Evolutionary conservation across 306 rosid species (phyloP).

Genomic region (Malus sylvestris): DNA sequence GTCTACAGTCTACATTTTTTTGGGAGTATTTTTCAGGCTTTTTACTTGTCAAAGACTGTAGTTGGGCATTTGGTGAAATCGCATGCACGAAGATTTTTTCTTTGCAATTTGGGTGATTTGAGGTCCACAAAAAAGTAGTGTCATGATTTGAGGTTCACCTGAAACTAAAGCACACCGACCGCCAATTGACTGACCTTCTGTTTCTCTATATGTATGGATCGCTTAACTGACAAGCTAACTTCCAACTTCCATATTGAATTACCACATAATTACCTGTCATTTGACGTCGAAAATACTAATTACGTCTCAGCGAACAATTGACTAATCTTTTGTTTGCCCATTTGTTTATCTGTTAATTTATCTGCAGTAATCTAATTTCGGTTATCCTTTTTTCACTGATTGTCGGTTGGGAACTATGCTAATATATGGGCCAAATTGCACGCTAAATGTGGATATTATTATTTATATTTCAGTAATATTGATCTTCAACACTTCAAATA

Average conservation of each 20-base stretch:
- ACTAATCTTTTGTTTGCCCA: neutral
- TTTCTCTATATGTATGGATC: too few relatives aligned
- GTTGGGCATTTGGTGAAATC: too few relatives aligned
- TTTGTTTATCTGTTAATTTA: neutral
- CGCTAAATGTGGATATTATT: neutral
- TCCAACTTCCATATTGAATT: neutral
- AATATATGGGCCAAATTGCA: neutral
- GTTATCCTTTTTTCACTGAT: too few relatives aligned
- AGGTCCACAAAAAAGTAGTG: neutral
- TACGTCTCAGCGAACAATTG: neutral
- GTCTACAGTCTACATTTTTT: too few relatives aligned
- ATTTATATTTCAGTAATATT: too few relatives aligned
- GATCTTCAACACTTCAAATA: neutral
- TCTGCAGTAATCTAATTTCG: neutral
- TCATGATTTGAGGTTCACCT: neutral
- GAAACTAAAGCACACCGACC: neutral
- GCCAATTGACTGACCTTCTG: neutral
- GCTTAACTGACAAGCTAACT: neutral
- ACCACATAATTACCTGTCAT: neutral
- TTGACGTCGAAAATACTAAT: neutral
- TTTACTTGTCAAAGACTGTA: too few relatives aligned
- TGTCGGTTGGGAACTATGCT: neutral
- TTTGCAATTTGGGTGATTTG: too few relatives aligned
- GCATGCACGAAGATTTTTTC: too few relatives aligned
- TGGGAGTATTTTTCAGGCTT: too few relatives aligned